Evolutionary conservation across 1,139 yeast genomes (phyloP).

Genomic region (Geotrichum aggregatum): DNA sequence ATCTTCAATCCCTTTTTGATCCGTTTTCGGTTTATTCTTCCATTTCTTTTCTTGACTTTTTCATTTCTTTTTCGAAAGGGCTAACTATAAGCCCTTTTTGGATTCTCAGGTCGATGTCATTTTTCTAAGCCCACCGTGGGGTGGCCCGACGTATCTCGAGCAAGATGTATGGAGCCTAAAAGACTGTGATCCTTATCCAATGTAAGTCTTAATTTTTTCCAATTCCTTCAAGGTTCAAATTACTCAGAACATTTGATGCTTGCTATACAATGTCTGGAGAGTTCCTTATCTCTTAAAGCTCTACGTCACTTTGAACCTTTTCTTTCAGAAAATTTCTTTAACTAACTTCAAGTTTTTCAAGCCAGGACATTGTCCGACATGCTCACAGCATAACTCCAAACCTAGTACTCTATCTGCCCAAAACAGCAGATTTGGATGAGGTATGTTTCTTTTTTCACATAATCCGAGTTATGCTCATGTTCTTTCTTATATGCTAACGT

Average conservation of each 20-base stretch:
- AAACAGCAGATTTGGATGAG: constrained; percentile 60
- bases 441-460: constrained; percentile 18
- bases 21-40: no score
- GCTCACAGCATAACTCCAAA: constrained; percentile 52
- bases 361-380: constrained; percentile 34
- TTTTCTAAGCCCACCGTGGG: constrained; percentile 96
- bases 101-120: constrained; percentile 47
- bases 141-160: constrained; percentile 68
- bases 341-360: no score
- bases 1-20: no score
- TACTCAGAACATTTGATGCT: no score
- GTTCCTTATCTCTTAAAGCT: constrained; percentile 26
- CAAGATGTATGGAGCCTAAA: constrained; percentile 48
- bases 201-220: constrained; percentile 23
- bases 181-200: constrained; percentile 29
- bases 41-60: background rate
- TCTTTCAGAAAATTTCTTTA: no score
- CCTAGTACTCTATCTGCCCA: constrained; percentile 71
- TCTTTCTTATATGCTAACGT: no score
- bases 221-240: no score
- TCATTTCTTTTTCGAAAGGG: no score
- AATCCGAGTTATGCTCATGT: no score
- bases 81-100: background rate
- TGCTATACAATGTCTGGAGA: no score
- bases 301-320: no score